Evolutionary conservation across 176 grass and related monocot genomes (phyloP), one percentile per base, ranked within the genome.

Genomic region (Oryza meyeriana): DNA sequence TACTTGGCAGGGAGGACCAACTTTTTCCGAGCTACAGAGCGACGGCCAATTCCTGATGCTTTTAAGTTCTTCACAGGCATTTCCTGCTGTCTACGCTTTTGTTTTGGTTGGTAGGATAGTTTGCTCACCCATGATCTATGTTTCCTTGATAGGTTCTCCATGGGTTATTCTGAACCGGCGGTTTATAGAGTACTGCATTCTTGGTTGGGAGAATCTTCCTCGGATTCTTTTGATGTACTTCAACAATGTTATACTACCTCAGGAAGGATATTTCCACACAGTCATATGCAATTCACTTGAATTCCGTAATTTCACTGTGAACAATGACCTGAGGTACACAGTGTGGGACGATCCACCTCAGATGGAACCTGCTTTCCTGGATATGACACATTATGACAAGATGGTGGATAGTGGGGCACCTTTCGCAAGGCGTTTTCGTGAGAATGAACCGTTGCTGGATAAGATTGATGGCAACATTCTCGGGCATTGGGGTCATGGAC

Each of bases 61-160:
- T 98, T 95, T 83, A 95, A 89, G 66, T 93, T 98, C 85, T 95
- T 98, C 75, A 98, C 93, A 81, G 96, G 93, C 85, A 91, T 84
- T 73, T 82, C 31, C 83, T 87, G 12, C 59, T 72, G 72, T 38
- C 79, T 75, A n/a, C 3, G 12, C 75, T 44, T 86, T 85, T 76
- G 4, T 52, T 81, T 30, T 59, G 17, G 38, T 84, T 66, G 26
- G 10, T 61, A 34, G 64, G 9, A 73, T 82, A 28, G 61, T 79
- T 64, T 45, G 45, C 62, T 84, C 62, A 90, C 76, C n/a, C 31
- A 55, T 22, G 50, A 9, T 36, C 40, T 82, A 30, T 12, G 4
- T 79, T 42, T 80, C 69, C 35, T 82, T 64, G 1, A 59, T 59
- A 90, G 87, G 89, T 91, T 93, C 89, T 61, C 91, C 93, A 78